phyloP scores from a whole-genome alignment of 768 basidiomycete species.

The Trametes sanguinea region DNA sequence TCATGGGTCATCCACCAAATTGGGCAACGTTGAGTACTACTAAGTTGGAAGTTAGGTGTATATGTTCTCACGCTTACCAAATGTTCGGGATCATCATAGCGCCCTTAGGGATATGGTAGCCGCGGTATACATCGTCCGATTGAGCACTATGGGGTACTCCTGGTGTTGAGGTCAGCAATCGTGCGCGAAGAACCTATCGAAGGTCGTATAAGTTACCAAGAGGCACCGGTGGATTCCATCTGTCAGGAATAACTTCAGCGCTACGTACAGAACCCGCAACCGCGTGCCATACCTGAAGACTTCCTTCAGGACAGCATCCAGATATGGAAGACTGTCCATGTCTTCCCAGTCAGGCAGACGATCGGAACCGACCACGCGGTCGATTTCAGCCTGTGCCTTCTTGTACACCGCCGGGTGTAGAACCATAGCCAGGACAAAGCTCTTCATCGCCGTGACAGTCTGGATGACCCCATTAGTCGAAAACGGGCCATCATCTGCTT shows the following conservation, averaged over 20 bases:
- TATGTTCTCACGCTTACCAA: slow-evolving; percentile 14
- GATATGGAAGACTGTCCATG: slow-evolving; percentile 25
- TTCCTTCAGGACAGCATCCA: slow-evolving; percentile 26
- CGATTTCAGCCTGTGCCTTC: slow-evolving; percentile 46
- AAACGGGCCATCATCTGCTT: not conserved
- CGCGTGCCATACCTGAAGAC: slow-evolving; percentile 19
- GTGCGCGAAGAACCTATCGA: not conserved
- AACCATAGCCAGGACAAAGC: slow-evolving; percentile 42
- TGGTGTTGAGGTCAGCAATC: not conserved
- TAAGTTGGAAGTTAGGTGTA: too few relatives aligned
- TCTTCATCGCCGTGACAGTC: slow-evolving; percentile 42
- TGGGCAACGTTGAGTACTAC: not conserved
- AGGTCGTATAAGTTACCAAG: slow-evolving; percentile 10
- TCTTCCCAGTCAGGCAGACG: slow-evolving; percentile 29
- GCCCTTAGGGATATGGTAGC: slow-evolving; percentile 22
- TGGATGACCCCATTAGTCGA: slow-evolving; percentile 16
- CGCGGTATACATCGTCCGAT: slow-evolving; percentile 29
- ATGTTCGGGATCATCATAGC: slow-evolving; percentile 29
- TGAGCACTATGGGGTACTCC: slow-evolving; percentile 25
- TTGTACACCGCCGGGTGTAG: slow-evolving; percentile 41
- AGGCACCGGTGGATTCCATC: slow-evolving; percentile 22
- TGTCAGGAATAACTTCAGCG: slow-evolving; percentile 2
- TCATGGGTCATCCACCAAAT: slow-evolving; percentile 28
- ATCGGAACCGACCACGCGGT: slow-evolving; percentile 40
- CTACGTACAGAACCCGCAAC: slow-evolving; percentile 9